phyloP scores from a whole-genome alignment of 2,329 filamentous ascomycete species.

The Camptophora hylomeconis region DNA sequence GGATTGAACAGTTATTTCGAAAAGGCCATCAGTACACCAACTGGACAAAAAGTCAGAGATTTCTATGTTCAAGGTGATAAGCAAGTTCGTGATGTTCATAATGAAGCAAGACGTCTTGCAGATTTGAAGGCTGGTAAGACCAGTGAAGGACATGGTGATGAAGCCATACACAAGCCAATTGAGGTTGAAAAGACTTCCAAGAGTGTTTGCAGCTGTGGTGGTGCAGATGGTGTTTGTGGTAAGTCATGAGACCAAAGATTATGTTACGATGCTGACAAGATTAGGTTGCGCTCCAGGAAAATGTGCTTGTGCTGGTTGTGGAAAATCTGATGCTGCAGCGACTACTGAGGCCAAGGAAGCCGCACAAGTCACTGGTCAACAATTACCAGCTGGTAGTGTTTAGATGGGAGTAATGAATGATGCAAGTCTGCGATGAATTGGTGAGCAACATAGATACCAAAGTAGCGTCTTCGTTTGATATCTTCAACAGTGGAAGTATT shows the following conservation, averaged over 20 bases:
- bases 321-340: constrained; percentile 13
- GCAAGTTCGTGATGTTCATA: constrained; percentile 88
- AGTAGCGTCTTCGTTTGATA: no score
- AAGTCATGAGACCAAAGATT: no score
- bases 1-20: constrained; percentile 85
- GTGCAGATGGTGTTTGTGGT: constrained; percentile 23
- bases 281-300: constrained; percentile 25
- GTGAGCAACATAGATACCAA: no score
- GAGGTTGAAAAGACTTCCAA: constrained; percentile 25
- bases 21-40: constrained; percentile 76
- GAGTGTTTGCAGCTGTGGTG: constrained; percentile 29
- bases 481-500: no score
- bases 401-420: no score
- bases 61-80: constrained; percentile 80
- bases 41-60: constrained; percentile 70
- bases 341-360: constrained; percentile 16
- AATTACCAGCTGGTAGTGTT: no score
- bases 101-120: constrained; percentile 76
- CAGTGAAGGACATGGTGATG: no score
- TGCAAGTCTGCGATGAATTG: no score
- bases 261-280: no score
- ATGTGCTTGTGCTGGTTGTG: constrained; percentile 27
- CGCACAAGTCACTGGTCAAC: constrained; percentile 16
- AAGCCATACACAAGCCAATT: constrained; percentile 22
- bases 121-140: constrained; percentile 59